Evolutionary conservation across 192 early-diverging fungal species (phyloP), one percentile per base, ranked within the genome.

Genomic region (Lobosporangium transversale): DNA sequence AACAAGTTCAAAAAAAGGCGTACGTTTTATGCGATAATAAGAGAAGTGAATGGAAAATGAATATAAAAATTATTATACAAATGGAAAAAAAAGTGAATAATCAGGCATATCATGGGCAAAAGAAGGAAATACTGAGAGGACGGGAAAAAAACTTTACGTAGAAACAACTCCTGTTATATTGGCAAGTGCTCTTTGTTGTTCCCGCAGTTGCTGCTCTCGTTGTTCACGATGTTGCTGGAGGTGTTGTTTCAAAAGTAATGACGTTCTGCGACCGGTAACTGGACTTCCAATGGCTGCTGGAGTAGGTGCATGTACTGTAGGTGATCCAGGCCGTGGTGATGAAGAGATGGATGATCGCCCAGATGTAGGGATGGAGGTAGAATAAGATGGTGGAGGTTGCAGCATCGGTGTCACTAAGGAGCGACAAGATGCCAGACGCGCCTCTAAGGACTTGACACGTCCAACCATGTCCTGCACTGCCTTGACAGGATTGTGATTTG

Each of bases 391-490:
- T 12, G 87, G 86, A 32, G 87, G 84, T 15, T 85, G 85, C 31
- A 93, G 62, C 40, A 94, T 50, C 31, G 92, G 91, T 3, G 91
- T 90, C 47, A 94, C 91, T 52, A 92, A 82, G 18, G 86, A 90
- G 15, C 92, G 90, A 37, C 89, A 90, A 21, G 90, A 90, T 4
- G 87, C 86, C 35, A 94, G 74, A 30, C 92, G 87, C 10, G 89
- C 81, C 76, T 94, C 92, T 58, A 94, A 67, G 42, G 87, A 84
- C 86, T 87, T 91, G 47, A 92, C 91, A 20, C 91, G 81, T 29
- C 88, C 84, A 58, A 94, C 91, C 78, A 94, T 92, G 31, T 92
- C 89, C 58, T 92, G 89, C 9, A 92, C 88, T 73, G 89, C 83
- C 31, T 84, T 83, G 51, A 89, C 86, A 11, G 90, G 87, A 66